Evolutionary conservation across 2,329 filamentous ascomycete genomes (phyloP).

Genomic region (Ophiostoma piceae): DNA sequence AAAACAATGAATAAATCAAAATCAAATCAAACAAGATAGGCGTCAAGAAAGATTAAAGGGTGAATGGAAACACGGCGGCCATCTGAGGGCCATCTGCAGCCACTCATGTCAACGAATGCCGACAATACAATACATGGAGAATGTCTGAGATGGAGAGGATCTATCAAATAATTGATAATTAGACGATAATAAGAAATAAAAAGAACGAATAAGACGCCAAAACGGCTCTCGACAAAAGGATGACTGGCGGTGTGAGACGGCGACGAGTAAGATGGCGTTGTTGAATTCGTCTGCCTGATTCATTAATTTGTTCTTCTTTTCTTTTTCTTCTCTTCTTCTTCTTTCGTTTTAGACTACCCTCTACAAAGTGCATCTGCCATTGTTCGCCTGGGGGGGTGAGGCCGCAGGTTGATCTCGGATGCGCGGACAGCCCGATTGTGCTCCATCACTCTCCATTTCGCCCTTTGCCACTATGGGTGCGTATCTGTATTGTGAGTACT

Average conservation of each 20-base stretch:
- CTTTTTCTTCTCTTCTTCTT: background rate
- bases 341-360: background rate
- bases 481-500: background rate
- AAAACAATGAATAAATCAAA: background rate
- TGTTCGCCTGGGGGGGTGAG: conserved; percentile 7
- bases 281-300: conserved; percentile 6
- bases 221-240: background rate
- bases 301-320: background rate
- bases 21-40: background rate
- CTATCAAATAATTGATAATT: background rate
- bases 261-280: conserved; percentile 12
- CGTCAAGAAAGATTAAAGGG: conserved; percentile 7
- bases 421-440: conserved; percentile 2
- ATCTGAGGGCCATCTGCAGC: background rate
- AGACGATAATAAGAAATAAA: background rate
- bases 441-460: background rate
- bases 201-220: background rate
- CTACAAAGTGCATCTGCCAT: background rate
- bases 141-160: background rate
- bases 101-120: background rate
- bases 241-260: conserved; percentile 9
- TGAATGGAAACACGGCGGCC: background rate
- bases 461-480: conserved; percentile 4
- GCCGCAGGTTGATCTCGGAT: conserved; percentile 13
- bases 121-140: background rate